Percentiles rank a stretch among this genome's conserved stretches.
Conservation (phyloP, 2,329 filamentous ascomycete genomes). For the Aspergillus ustus region DNA sequence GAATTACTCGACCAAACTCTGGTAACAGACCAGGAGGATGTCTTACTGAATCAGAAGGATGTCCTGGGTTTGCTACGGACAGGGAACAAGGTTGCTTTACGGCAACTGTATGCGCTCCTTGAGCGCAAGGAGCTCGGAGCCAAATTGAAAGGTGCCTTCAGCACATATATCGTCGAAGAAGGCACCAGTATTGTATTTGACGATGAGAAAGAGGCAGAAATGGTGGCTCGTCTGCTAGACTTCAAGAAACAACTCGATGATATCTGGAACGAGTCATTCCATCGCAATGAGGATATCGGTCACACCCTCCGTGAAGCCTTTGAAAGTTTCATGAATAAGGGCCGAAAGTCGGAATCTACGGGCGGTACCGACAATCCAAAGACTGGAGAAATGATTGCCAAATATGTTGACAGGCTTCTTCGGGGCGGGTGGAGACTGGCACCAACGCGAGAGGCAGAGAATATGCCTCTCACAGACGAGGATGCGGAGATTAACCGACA, state of each 20-base stretch:
- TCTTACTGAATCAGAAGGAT: slow-evolving; percentile 68
- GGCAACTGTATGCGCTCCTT: slow-evolving; percentile 77
- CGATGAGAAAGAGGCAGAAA: slow-evolving; percentile 75
- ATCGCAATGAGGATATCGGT: slow-evolving; percentile 74
- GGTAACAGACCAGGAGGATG: slow-evolving; percentile 68
- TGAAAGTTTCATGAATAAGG: slow-evolving; percentile 88
- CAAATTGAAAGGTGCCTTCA: slow-evolving; percentile 74
- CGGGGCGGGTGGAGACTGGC: slow-evolving; percentile 79
- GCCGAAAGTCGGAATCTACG: slow-evolving; percentile 69
- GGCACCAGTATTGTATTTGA: slow-evolving; percentile 81
- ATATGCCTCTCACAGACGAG: slow-evolving; percentile 74
- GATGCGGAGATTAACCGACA: slow-evolving; percentile 91
- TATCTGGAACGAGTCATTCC: slow-evolving; percentile 77
- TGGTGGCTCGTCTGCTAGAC: slow-evolving; percentile 81
- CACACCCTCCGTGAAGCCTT: slow-evolving; percentile 85
- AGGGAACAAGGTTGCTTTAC: slow-evolving; percentile 71
- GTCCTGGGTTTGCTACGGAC: slow-evolving; percentile 75
- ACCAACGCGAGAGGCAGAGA: slow-evolving; percentile 55
- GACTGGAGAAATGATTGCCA: slow-evolving; percentile 98
- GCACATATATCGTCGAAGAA: slow-evolving; percentile 74
- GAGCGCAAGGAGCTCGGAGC: slow-evolving; percentile 71
- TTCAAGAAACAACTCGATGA: slow-evolving; percentile 80
- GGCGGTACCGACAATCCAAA: slow-evolving; percentile 87
- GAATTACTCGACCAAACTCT: slow-evolving; percentile 73
- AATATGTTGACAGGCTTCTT: slow-evolving; percentile 89